Percentiles rank a stretch among this genome's conserved stretches.
phyloP scores from a whole-genome alignment of 345 rosid species.

The Rhodamnia rubescens region DNA sequence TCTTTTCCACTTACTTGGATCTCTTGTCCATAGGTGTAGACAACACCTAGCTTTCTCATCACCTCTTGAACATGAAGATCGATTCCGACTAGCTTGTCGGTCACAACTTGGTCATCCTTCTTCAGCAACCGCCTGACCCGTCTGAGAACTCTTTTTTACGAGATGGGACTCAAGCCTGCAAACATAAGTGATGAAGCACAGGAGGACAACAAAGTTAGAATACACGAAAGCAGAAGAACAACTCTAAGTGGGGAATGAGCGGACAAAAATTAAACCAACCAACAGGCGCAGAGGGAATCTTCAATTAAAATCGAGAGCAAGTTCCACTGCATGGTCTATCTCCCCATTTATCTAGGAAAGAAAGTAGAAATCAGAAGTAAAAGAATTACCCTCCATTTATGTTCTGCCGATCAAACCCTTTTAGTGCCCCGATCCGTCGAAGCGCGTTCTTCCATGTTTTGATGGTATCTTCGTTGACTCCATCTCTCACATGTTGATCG shows the following conservation, averaged over 20 bases:
- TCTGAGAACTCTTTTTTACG: background rate
- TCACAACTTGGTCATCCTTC: background rate
- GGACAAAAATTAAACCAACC: background rate
- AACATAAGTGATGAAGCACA: no score
- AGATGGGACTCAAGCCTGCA: background rate
- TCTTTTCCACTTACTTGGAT: background rate
- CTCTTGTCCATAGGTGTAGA: background rate
- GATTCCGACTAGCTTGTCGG: background rate
- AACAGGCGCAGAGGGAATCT: background rate
- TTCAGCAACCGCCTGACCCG: background rate
- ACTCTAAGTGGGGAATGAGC: background rate
- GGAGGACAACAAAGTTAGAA: no score
- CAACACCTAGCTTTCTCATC: background rate
- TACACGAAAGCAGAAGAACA: background rate
- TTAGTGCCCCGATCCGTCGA: background rate
- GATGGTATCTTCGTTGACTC: accelerated
- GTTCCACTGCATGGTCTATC: no score
- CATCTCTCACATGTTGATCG: background rate
- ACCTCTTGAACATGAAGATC: background rate
- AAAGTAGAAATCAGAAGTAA: background rate
- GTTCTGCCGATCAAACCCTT: background rate
- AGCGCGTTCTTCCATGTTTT: background rate
- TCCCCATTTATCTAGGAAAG: no score
- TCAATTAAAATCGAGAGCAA: background rate
- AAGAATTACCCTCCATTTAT: background rate